phyloP scores from a whole-genome alignment of 345 rosid species.

The Citrus reticulata region DNA sequence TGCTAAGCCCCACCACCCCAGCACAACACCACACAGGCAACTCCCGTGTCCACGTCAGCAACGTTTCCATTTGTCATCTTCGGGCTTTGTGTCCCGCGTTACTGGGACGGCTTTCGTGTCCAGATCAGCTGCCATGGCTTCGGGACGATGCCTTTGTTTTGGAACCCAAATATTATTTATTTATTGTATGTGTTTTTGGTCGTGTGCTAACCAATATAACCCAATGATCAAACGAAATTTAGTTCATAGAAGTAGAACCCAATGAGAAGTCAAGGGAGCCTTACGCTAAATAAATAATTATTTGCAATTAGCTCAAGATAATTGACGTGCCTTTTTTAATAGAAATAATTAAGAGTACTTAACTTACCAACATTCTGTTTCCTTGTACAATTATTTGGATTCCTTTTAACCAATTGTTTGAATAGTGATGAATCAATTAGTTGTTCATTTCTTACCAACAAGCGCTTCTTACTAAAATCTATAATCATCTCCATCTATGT shows the following conservation, averaged over 20 bases:
- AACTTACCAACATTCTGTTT: not conserved
- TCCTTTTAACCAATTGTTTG: not conserved
- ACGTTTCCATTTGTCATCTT: not conserved
- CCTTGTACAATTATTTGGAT: not conserved
- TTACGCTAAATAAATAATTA: not conserved
- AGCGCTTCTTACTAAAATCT: not conserved
- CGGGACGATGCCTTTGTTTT: constrained; percentile 12
- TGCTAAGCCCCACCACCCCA: not conserved
- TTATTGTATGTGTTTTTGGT: not conserved
- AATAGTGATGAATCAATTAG: not conserved
- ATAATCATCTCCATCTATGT: not conserved
- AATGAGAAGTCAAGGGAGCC: not conserved
- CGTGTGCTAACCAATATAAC: not conserved
- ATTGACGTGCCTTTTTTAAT: not conserved
- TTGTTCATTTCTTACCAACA: not conserved
- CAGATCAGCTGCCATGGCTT: constrained; percentile 17
- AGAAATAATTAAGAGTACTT: not conserved
- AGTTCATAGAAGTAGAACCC: not conserved
- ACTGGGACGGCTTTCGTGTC: constrained; percentile 12
- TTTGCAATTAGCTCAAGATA: not conserved
- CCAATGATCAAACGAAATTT: constrained; percentile 14
- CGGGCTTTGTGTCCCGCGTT: constrained; percentile 17
- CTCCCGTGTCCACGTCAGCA: constrained; percentile 16
- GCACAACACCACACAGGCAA: not conserved
- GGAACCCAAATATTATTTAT: not conserved